Percentiles rank a stretch among this genome's conserved stretches.
Evolutionary conservation across 129 eudicot species (phyloP).

Genomic region (sunflower (Helianthus annuus)): HanXRQr2.0-SUNRISE NC_035439.2:138222805-138223304

Average conservation of each 20-base stretch:
- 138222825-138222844: too few species aligned
- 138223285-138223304: neutral
- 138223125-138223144: neutral
- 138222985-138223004: too few species aligned
- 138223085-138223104: neutral
- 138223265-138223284: constrained; percentile 5
- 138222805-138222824: too few species aligned
- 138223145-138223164: neutral
- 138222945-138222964: too few species aligned
- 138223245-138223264: constrained; percentile 23
- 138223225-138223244: constrained; percentile 4
- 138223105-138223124: neutral
- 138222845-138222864: too few species aligned
- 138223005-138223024: too few species aligned
- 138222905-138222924: neutral
- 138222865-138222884: neutral
- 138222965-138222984: too few species aligned
- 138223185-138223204: constrained; percentile 13
- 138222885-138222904: neutral
- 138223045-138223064: neutral
- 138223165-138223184: neutral
- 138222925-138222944: too few species aligned
- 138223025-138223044: neutral
- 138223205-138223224: constrained; percentile 11
- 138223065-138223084: neutral